phyloP scores from a whole-genome alignment of 2,329 filamentous ascomycete species.

The Colletotrichum sp. region DNA sequence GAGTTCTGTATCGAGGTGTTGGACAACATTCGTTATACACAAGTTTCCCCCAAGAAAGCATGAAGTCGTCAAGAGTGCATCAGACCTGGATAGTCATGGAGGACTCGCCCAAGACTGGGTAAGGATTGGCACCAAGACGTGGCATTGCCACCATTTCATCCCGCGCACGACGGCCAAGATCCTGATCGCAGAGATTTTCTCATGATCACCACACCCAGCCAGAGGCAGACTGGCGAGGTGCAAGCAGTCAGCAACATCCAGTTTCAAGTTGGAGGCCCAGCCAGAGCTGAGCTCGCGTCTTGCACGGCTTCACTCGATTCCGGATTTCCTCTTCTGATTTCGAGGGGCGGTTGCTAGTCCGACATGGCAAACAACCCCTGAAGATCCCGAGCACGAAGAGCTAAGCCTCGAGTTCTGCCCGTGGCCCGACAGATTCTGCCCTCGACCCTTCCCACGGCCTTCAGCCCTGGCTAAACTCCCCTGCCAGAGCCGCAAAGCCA shows the following conservation, averaged over 20 bases:
- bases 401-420: neutral
- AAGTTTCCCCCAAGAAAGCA: neutral
- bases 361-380: neutral
- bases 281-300: neutral
- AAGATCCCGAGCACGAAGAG: neutral
- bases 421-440: neutral
- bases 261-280: conserved; percentile 5
- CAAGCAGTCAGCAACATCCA: neutral
- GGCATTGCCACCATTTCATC: neutral
- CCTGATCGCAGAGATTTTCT: neutral
- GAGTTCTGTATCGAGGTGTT: neutral
- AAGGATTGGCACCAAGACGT: neutral
- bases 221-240: neutral
- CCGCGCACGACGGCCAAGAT: neutral
- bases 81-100: neutral
- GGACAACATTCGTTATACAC: neutral
- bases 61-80: neutral
- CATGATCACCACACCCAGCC: neutral
- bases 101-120: neutral
- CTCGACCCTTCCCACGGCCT: neutral
- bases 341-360: neutral
- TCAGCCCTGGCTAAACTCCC: conserved; percentile 13
- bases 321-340: neutral
- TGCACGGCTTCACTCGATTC: conserved; percentile 5
- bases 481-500: conserved; percentile 20